phyloP scores from a whole-genome alignment of 225 moss, liverwort and hornwort species.

The Pleurozium schreberi region DNA sequence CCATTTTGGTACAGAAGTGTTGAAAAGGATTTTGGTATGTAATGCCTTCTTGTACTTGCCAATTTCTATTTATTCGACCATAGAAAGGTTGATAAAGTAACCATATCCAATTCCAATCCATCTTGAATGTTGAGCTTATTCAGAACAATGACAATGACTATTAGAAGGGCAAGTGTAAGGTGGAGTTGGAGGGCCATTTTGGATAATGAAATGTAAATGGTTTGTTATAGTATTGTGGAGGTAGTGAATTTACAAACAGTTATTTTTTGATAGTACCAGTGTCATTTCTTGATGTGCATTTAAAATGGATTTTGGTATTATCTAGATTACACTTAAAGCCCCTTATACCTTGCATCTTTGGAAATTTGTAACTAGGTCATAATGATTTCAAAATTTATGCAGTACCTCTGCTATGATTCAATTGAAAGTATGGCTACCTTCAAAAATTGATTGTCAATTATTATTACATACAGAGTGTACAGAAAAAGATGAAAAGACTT shows the following conservation, averaged over 20 bases:
- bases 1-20: neutral
- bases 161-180: neutral
- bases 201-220: no score
- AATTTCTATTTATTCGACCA: neutral
- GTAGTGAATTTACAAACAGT: rapidly evolving
- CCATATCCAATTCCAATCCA: rapidly evolving
- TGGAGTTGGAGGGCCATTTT: neutral
- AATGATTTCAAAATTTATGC: neutral
- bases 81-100: neutral
- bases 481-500: no score
- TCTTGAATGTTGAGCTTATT: no score
- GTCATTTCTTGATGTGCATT: neutral
- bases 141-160: no score
- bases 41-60: neutral
- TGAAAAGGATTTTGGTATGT: rapidly evolving
- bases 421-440: neutral
- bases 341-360: neutral
- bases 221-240: neutral
- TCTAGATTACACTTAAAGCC: no score
- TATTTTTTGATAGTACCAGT: neutral
- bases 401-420: no score
- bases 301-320: neutral
- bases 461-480: neutral
- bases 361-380: neutral
- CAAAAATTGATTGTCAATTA: neutral